These are phyloP conservation scores for Didymella sp. DNA, from an alignment of 2,329 filamentous ascomycete genomes.

Conservation along the genomic window DNA sequence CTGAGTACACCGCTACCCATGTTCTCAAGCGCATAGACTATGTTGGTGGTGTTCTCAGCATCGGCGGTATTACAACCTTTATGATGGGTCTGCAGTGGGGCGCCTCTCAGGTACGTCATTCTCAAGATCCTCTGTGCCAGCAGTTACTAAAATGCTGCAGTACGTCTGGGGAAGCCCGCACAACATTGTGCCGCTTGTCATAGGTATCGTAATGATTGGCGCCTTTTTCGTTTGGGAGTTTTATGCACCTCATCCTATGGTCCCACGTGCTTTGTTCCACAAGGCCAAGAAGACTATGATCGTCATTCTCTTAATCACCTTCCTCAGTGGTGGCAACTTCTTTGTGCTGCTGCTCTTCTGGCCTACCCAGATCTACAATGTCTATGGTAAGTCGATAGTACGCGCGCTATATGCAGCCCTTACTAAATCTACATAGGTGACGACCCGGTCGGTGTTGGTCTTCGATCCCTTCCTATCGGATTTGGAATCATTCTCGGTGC, in stretches of 20 bases:
- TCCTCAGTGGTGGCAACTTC: constrained; percentile 45
- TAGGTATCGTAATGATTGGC: constrained; percentile 58
- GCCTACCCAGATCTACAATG: constrained; percentile 45
- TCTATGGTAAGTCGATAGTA: constrained; percentile 34
- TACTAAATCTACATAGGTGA: constrained; percentile 49
- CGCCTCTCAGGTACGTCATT: constrained; percentile 41
- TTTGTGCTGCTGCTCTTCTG: constrained; percentile 47
- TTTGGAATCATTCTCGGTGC: constrained; percentile 69
- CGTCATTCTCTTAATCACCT: constrained; percentile 45
- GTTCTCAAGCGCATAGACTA: constrained; percentile 43
- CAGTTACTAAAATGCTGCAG: constrained; percentile 55
- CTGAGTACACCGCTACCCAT: constrained; percentile 47
- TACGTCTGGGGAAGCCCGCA: constrained; percentile 64
- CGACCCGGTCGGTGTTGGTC: constrained; percentile 68
- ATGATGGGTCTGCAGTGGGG: constrained; percentile 51
- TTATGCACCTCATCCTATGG: constrained; percentile 54
- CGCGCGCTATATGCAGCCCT: neutral
- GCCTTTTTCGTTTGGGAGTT: constrained; percentile 60
- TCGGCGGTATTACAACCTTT: constrained; percentile 41
- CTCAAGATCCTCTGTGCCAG: constrained; percentile 17
- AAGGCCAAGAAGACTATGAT: constrained; percentile 43
- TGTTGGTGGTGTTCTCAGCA: constrained; percentile 41
- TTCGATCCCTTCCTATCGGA: constrained; percentile 69
- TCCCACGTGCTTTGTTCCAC: constrained; percentile 46
- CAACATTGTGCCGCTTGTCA: constrained; percentile 62